A percentile compares a stretch with the other conserved stretches of the same genome.
These are phyloP conservation scores for Pisolithus tinctorius DNA, from an alignment of 768 basidiomycete genomes.

Conservation along the genomic window DNA sequence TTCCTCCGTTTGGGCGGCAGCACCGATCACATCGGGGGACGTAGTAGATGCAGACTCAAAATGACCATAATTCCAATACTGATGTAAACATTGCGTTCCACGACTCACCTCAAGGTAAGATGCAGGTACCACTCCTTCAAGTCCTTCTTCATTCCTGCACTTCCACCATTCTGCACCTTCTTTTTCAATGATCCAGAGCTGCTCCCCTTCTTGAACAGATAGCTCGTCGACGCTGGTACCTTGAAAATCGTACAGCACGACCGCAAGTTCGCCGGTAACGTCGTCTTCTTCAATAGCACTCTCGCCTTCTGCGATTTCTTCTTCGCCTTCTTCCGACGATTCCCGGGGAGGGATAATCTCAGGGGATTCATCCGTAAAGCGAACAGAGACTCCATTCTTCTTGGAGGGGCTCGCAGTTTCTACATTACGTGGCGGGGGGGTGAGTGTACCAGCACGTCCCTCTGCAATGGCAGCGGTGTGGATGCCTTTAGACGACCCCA, in stretches of 20 bases:
- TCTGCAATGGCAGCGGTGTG: conserved; percentile 14
- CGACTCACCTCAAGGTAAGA: conserved; percentile 81
- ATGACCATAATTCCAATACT: conserved; percentile 14
- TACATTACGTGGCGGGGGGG: conserved; percentile 18
- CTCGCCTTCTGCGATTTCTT: conserved; percentile 24
- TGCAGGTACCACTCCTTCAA: conserved; percentile 91
- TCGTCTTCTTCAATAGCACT: conserved; percentile 11
- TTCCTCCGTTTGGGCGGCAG: conserved; percentile 12
- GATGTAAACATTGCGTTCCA: not conserved
- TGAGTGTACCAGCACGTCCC: conserved; percentile 13
- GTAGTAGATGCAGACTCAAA: conserved; percentile 18
- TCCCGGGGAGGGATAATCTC: conserved; percentile 61
- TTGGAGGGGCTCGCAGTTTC: conserved; percentile 30
- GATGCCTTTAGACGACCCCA: conserved; percentile 64
- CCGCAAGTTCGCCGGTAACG: conserved; percentile 40
- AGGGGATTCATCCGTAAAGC: conserved; percentile 65
- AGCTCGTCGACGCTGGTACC: conserved; percentile 86
- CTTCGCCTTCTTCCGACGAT: conserved; percentile 28
- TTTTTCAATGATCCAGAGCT: conserved; percentile 67
- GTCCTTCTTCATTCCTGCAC: conserved; percentile 65
- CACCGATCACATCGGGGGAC: conserved; percentile 10
- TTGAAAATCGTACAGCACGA: conserved; percentile 83
- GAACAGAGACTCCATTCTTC: conserved; percentile 48
- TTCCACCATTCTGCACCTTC: conserved; percentile 98
- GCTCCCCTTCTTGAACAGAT: conserved; percentile 78